Base-by-base conservation (phyloP, 2,329 filamentous ascomycete species). In the Clonostachys rosea region DNA sequence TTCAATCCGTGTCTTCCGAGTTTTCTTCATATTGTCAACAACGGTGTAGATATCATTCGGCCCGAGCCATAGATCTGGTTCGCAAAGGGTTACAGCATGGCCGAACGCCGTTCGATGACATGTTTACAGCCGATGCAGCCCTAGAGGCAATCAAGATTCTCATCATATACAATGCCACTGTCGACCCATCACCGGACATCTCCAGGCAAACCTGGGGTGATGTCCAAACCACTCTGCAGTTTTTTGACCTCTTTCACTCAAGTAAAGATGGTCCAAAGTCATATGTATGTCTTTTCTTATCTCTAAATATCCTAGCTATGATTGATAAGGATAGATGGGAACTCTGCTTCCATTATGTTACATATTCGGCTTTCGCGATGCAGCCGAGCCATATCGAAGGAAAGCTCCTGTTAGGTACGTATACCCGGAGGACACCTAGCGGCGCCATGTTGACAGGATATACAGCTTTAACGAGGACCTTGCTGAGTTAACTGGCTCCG, bases 131-230 rank as follows among this genome's bases (percentile, higher is more conserved):
- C 13, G 55, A 54, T 37, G 55, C 55, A 14, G 50, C 52, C 9
- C 48, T 54, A 18, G 58, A 60, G 43, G 53, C 58, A 7, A 50
- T 56, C 42, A 61, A 60, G 42, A 54, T 61, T 17, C 58, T 59
- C 18, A 53, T 59, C 30, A 51, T 60, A 8, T 55, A 58, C 40
- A 48, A 56, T 6, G 53, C 58, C 4, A 57, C 56, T 20, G 54
- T 54, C 5, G 52, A 52, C 13, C 50, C 50, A 24, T 50, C 46
- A 33, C 51, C 50, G 5, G 47, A 51, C n/a, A 49, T 52, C 37
- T 44, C 53, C 14, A 44, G 51, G 30, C 45, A 45, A 9, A 54
- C 54, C 4, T 48, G 48, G 34, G 52, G 54, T 14, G 57, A 59
- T 45, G 48, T 60, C 9, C 43, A 49, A 10, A 49, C 45, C n/a